Evolutionary conservation across 768 basidiomycete genomes (phyloP), one percentile per base, ranked within the genome.

Genomic region (Pulveroboletus frians): DNA sequence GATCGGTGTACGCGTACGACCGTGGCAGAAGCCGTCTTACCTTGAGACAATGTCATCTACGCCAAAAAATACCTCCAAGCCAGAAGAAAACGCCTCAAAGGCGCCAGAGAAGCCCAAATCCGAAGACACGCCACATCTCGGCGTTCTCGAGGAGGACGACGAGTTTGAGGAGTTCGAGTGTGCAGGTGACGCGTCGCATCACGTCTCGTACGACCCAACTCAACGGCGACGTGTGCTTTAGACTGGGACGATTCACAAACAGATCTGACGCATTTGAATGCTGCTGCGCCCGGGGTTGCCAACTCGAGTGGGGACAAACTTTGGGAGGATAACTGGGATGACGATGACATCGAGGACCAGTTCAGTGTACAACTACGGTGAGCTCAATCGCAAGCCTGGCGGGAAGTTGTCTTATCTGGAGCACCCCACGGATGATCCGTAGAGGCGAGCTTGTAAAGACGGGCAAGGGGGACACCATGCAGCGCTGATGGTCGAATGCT

Each of bases 271-370:
- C 86, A 90, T 63, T 71, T 92, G 39, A 81, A 79, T 36, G 85
- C 85, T 17, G 76, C 82, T 3, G 79, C 83, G 4, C 84, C 87
- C 3, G 87, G 86, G 4, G 81, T 76, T 11, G 88, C 85, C 3
- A 84, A 83, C 59, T 85, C 85, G 30, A 85, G 85, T 5, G 88
- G 88, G 15, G 85, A 96, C 68, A 90, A 92, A 62, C 73, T 99
- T 10, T 99, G 96, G 96, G 96, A 99, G 74, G 96, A 98, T 59
- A 97, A 97, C 66, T 99, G 96, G 96, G 96, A 99, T 62, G 96
- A 99, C 60, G 96, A 99, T 71, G 95, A 98, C 69, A 84, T 96
- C 53, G 95, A 95, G 66, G 94, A 97, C 59, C 92, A 96, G 57
- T 99, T 99, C 65, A 93, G 91, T 60, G 84, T 89, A 45, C 92